Percentiles rank a stretch among this genome's conserved stretches.
phyloP scores from a whole-genome alignment of 2,329 filamentous ascomycete genomes.

The Phyllosticta ampelicida region DNA sequence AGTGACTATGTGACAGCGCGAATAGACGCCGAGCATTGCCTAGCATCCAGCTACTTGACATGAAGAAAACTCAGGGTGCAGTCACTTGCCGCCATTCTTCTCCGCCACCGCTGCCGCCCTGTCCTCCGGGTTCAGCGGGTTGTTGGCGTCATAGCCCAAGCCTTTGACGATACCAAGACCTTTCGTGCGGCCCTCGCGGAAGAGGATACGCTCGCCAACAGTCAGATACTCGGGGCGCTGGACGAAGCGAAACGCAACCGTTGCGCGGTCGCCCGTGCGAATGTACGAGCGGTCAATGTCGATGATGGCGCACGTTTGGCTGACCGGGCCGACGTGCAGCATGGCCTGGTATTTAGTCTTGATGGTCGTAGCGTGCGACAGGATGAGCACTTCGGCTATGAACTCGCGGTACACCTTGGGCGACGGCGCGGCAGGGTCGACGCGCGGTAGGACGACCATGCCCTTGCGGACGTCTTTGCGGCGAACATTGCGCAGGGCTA shows the following conservation, averaged over 20 bases:
- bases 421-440: slow-evolving; percentile 50
- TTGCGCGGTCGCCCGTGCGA: slow-evolving; percentile 84
- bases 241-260: slow-evolving; percentile 88
- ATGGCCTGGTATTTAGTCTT: slow-evolving; percentile 96
- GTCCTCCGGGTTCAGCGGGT: slow-evolving; percentile 28
- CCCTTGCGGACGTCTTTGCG: slow-evolving; percentile 92
- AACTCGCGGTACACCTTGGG: slow-evolving; percentile 46
- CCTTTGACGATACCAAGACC: slow-evolving; percentile 89
- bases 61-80: neutral
- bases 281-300: slow-evolving; percentile 96
- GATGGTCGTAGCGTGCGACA: slow-evolving; percentile 94
- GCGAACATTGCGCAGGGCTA: slow-evolving; percentile 77
- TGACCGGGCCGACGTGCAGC: slow-evolving; percentile 90
- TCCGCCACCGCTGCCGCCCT: slow-evolving; percentile 1
- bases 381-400: slow-evolving; percentile 70
- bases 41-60: too few relatives aligned
- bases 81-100: slow-evolving; percentile 2
- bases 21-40: too few relatives aligned
- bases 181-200: slow-evolving; percentile 90
- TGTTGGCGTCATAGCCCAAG: slow-evolving; percentile 67
- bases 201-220: slow-evolving; percentile 79
- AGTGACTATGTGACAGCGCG: too few relatives aligned
- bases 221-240: slow-evolving; percentile 88
- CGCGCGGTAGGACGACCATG: slow-evolving; percentile 87
- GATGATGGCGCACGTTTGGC: slow-evolving; percentile 93